Evolutionary conservation across 2,329 filamentous ascomycete genomes (phyloP).

Genomic region (Daldinia eschscholtzii): DNA sequence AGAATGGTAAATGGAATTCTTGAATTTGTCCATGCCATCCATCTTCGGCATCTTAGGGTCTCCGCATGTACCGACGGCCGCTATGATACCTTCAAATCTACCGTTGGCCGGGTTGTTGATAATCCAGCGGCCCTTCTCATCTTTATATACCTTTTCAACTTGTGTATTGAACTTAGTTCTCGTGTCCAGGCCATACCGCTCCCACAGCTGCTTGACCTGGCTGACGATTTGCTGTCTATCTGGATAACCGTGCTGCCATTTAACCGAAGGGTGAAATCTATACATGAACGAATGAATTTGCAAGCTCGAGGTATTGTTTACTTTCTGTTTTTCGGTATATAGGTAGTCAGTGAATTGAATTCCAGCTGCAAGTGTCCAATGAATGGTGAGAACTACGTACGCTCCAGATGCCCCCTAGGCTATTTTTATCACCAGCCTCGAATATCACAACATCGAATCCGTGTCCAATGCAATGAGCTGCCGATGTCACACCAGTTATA

Average conservation of each 20-base stretch:
- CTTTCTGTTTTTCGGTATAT: slow-evolving; percentile 62
- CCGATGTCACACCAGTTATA: slow-evolving; percentile 81
- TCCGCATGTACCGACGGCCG: slow-evolving; percentile 84
- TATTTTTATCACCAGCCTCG: slow-evolving; percentile 74
- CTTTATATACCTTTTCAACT: slow-evolving; percentile 77
- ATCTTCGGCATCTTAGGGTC: slow-evolving; percentile 80
- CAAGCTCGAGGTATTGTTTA: slow-evolving; percentile 84
- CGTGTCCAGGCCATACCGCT: slow-evolving; percentile 77
- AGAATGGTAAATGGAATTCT: slow-evolving; percentile 80
- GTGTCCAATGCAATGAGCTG: slow-evolving; percentile 86
- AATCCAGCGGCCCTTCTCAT: slow-evolving; percentile 78
- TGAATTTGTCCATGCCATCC: slow-evolving; percentile 77
- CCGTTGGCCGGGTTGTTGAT: slow-evolving; percentile 79
- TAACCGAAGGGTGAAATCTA: slow-evolving; percentile 84
- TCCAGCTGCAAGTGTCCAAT: background rate
- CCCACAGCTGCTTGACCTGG: slow-evolving; percentile 79
- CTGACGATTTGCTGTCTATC: slow-evolving; percentile 79
- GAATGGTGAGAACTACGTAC: slow-evolving; percentile 60
- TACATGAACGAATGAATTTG: slow-evolving; percentile 92
- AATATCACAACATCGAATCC: slow-evolving; percentile 87
- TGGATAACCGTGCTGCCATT: slow-evolving; percentile 82
- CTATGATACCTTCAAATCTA: slow-evolving; percentile 82
- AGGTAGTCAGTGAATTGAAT: slow-evolving; percentile 12
- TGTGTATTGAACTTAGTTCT: slow-evolving; percentile 79
- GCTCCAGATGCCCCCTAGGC: slow-evolving; percentile 85